phyloP scores from a whole-genome alignment of 2,329 filamentous ascomycete genomes.

The Ceratocystis cubensis region DNA sequence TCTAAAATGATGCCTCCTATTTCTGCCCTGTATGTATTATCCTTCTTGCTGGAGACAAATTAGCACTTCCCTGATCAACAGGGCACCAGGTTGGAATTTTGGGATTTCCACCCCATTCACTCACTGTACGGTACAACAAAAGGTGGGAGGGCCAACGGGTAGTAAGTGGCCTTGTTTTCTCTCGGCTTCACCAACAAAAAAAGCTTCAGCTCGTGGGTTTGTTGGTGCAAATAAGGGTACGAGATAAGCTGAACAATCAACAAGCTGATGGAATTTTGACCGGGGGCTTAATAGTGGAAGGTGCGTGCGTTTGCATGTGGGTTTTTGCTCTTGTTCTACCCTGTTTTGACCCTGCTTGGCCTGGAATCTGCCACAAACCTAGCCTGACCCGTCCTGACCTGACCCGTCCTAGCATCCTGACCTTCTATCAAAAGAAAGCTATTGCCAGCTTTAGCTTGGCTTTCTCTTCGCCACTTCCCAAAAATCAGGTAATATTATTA shows the following conservation, averaged over 20 bases:
- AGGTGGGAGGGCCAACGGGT: too few relatives aligned
- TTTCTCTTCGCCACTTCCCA: conserved; percentile 1
- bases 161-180: too few relatives aligned
- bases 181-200: background rate
- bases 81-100: background rate
- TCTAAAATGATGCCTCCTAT: background rate
- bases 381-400: too few relatives aligned
- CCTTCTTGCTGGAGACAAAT: background rate
- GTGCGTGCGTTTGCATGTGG: background rate
- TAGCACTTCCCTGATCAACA: background rate
- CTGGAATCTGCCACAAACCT: background rate
- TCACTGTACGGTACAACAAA: too few relatives aligned
- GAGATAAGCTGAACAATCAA: background rate
- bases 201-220: background rate
- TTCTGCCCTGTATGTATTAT: background rate
- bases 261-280: background rate
- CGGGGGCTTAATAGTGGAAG: conserved; percentile 8
- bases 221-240: background rate
- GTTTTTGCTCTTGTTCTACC: background rate
- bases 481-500: background rate
- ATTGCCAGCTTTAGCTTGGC: conserved; percentile 8
- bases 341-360: background rate
- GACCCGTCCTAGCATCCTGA: too few relatives aligned
- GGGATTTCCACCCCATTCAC: background rate
- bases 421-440: background rate